Evolutionary conservation across 805 yeast species (phyloP).

Genomic region (Candida ipomoeae): DNA sequence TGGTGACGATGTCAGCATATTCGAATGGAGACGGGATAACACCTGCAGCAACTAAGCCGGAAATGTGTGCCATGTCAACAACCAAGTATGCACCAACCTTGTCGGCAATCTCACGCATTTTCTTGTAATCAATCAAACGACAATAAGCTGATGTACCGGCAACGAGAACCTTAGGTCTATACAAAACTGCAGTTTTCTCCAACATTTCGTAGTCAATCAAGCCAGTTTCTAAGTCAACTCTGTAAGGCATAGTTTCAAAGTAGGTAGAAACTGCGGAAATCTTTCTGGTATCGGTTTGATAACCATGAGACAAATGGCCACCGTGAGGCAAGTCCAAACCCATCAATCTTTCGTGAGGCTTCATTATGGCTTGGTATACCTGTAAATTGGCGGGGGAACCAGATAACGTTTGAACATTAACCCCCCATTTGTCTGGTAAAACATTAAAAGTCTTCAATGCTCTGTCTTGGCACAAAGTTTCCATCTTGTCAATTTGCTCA

Average conservation of each 20-base stretch:
- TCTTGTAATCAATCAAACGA: constrained; percentile 91
- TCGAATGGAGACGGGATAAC: constrained; percentile 96
- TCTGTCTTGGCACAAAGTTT: constrained; percentile 86
- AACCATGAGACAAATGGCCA: constrained; percentile 97
- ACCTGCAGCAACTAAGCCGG: constrained; percentile 93
- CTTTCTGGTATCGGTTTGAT: constrained; percentile 90
- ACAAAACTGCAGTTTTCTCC: constrained; percentile 84
- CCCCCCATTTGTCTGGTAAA: constrained; percentile 89
- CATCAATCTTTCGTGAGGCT: constrained; percentile 95
- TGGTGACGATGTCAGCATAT: constrained; percentile 95
- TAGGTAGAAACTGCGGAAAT: constrained; percentile 94
- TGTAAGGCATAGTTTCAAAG: constrained; percentile 98
- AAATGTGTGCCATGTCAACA: constrained; percentile 97
- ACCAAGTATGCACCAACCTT: constrained; percentile 94
- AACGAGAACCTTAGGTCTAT: constrained; percentile 93
- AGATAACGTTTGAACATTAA: constrained; percentile 91
- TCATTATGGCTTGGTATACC: constrained; percentile 92
- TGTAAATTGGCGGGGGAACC: constrained; percentile 98
- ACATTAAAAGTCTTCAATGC: constrained; percentile 87
- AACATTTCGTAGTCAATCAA: constrained; percentile 93
- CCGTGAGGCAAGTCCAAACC: constrained; percentile 98
- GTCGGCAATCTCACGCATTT: constrained; percentile 95
- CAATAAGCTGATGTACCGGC: constrained; percentile 99
- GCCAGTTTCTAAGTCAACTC: constrained; percentile 89
- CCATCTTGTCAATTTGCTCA: constrained; percentile 93